A percentile compares a stretch with the other conserved stretches of the same genome.
phyloP scores from a whole-genome alignment of 768 basidiomycete genomes.

The Dendrothele bispora region DNA sequence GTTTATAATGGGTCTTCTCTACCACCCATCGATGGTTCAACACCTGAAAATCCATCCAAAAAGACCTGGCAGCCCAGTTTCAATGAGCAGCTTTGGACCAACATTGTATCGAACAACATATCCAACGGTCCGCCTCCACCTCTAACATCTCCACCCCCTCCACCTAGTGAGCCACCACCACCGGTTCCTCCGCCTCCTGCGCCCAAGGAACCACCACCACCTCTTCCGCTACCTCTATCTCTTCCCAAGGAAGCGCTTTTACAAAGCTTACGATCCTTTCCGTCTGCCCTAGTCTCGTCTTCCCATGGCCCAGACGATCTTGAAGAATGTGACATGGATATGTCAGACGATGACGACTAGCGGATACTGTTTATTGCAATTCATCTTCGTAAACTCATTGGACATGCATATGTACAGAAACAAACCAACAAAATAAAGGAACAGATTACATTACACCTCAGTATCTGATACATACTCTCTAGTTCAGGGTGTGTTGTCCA shows the following conservation, averaged over 20 bases:
- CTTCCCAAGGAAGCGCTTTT: conserved; percentile 29
- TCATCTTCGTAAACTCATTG: too few relatives aligned
- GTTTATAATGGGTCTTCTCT: conserved; percentile 44
- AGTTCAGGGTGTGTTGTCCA: too few relatives aligned
- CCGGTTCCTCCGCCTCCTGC: conserved; percentile 31
- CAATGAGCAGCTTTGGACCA: neutral
- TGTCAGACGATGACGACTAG: conserved; percentile 11
- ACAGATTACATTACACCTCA: too few relatives aligned
- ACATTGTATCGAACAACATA: too few relatives aligned
- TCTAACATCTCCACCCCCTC: neutral
- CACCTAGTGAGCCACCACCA: conserved; percentile 18
- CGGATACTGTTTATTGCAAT: too few relatives aligned
- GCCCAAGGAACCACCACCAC: conserved; percentile 7
- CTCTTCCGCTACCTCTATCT: conserved; percentile 34
- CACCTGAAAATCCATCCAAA: conserved; percentile 13
- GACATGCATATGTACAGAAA: too few relatives aligned
- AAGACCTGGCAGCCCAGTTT: neutral
- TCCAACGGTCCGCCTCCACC: neutral
- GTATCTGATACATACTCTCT: too few relatives aligned
- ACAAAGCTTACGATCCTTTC: conserved; percentile 9
- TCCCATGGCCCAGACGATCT: conserved; percentile 9
- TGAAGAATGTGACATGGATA: conserved; percentile 22
- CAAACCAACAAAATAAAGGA: too few relatives aligned
- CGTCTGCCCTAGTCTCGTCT: conserved; percentile 7
- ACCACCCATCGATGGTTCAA: conserved; percentile 28